Evolutionary conservation across 108 stramenopile genomes (phyloP).

Genomic region (Conticribra weissflogii): DNA sequence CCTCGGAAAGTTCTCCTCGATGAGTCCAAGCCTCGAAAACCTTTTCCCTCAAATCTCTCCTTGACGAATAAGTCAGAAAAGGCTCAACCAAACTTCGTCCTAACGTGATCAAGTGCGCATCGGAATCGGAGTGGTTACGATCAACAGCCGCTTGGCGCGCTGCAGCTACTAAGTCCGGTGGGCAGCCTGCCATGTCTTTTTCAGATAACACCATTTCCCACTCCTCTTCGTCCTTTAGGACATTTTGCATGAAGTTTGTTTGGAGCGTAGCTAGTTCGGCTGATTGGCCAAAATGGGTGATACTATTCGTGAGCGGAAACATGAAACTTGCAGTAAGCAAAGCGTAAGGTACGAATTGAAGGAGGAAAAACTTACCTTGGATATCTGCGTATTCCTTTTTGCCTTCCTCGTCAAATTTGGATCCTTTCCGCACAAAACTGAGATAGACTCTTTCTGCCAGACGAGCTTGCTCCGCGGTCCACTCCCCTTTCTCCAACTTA

Average conservation of each 20-base stretch:
- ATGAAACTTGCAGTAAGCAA: not conserved
- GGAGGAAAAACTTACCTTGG: constrained; percentile 27
- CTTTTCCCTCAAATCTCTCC: constrained; percentile 63
- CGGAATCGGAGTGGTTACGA: constrained; percentile 54
- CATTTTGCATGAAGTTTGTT: constrained; percentile 75
- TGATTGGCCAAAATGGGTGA: too few relatives aligned
- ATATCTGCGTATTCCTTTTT: constrained; percentile 70
- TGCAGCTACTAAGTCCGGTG: constrained; percentile 62
- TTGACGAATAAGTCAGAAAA: constrained; percentile 62
- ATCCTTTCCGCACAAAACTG: constrained; percentile 71
- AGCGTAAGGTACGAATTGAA: not conserved
- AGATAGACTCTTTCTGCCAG: constrained; percentile 73
- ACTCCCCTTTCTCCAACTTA: constrained; percentile 33
- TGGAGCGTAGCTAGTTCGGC: constrained; percentile 69
- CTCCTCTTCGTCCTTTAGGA: constrained; percentile 75
- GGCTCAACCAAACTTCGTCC: constrained; percentile 76
- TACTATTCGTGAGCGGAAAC: too few relatives aligned
- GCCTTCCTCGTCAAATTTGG: constrained; percentile 52
- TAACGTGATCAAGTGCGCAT: constrained; percentile 73
- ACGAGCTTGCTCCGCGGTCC: constrained; percentile 57
- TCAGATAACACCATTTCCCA: constrained; percentile 64
- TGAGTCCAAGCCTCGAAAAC: constrained; percentile 67
- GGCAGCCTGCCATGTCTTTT: constrained; percentile 70
- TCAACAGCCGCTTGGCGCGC: constrained; percentile 71
- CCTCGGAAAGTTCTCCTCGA: constrained; percentile 62